A percentile compares a stretch with the other conserved stretches of the same genome.
These are phyloP conservation scores for Raphanus sativus DNA, from an alignment of 345 rosid genomes.

Conservation along the genomic window DNA sequence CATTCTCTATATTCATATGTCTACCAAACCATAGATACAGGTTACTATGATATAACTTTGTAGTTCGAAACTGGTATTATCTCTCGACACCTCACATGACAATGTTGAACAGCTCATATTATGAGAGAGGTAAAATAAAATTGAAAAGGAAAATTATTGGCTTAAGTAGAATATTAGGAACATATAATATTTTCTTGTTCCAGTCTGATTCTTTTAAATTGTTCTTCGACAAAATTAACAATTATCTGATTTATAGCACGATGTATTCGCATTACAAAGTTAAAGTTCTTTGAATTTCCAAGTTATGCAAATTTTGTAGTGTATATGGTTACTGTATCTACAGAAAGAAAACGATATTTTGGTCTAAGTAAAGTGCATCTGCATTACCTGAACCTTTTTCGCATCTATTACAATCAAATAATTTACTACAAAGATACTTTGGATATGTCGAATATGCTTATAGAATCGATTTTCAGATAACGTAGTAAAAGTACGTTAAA, in stretches of 20 bases:
- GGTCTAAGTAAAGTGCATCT: neutral
- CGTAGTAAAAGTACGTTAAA: neutral
- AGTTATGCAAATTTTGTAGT: neutral
- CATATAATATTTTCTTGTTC: neutral
- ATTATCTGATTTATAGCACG: neutral
- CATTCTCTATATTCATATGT: neutral
- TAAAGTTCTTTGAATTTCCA: neutral
- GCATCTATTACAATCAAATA: neutral
- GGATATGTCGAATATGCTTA: neutral
- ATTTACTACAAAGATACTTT: neutral
- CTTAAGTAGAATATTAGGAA: neutral
- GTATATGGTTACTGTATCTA: neutral
- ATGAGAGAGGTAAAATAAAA: neutral
- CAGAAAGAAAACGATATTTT: neutral
- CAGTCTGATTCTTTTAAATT: neutral
- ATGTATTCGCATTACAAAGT: neutral
- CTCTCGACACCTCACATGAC: neutral
- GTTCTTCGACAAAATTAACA: neutral
- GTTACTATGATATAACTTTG: neutral
- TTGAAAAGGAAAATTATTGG: neutral
- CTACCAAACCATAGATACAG: neutral
- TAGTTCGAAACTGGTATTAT: neutral
- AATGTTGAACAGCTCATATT: constrained; percentile 11
- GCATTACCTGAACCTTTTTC: neutral
- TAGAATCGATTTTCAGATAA: neutral